Evolutionary conservation across 1,139 yeast genomes (phyloP), one percentile per base, ranked within the genome.

Genomic region (Meyerozyma guilliermondii): DNA sequence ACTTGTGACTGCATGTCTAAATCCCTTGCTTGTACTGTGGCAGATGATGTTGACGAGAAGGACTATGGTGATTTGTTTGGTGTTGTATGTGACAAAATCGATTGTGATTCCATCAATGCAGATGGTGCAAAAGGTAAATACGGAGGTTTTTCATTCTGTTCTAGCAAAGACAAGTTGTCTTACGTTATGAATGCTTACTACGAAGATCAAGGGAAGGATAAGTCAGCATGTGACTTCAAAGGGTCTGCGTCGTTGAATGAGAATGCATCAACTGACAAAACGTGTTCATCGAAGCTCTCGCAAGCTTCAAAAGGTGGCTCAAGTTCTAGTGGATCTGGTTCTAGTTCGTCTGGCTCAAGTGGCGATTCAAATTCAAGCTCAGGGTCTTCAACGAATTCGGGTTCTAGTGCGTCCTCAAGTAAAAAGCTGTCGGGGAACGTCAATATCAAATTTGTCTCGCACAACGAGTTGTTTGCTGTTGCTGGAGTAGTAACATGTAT

Each of bases 1-100:
- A 53, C 58, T 33, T 71, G 77, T 62, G 60, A 64, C 38, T 71
- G 77, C 59, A 62, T 78, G 69, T 46, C 61, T 35, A 50, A 58
- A 31, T 66, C 83, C 31, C 67, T 78, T 46, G 50, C 62, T 36
- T 81, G 87, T 66, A 78, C 75, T 45, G 76, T 79, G 45, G 60
- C 59, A 41, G 63, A 58, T 47, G 59, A 56, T 40, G 82, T 80
- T 41, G 64, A 59, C 48, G 48, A 54, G 17, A 66, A 66, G 8
- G 63, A 67, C 43, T 71, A 68, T 48, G 68, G 64, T 36, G 63
- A 62, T 33, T 59, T 71, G 37, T 71, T 60, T 53, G 55, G 58
- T 9, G 50, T 49, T 41, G 55, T 71, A 26, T 71, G 77, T 57
- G 60, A 56, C 36, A 46, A 52, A 30, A 51, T 65, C 41, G 71